Evolutionary conservation across 164 flowering plant genomes (phyloP), one percentile per base, ranked within the genome.

Genomic region (Paratinospora sagittata): DNA sequence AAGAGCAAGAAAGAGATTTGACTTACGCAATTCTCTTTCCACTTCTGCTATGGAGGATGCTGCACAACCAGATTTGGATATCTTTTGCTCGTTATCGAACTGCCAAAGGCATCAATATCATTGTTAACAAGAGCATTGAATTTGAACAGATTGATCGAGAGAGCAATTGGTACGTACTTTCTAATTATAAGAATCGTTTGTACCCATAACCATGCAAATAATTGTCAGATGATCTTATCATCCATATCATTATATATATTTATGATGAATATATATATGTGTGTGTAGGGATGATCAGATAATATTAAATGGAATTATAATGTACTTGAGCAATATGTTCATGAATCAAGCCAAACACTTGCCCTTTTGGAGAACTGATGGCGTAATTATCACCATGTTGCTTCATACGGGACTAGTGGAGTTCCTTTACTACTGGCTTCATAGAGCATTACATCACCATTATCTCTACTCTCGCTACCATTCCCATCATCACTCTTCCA

Each of bases 401-500:
- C n/a, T n/a, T n/a, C n/a, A n/a, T n/a, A n/a, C n/a, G n/a, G n/a
- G n/a, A n/a, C n/a, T n/a, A n/a, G n/a, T n/a, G n/a, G n/a, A n/a
- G n/a, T n/a, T n/a, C n/a, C n/a, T n/a, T n/a, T n/a, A n/a, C n/a
- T n/a, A n/a, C n/a, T n/a, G n/a, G n/a, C n/a, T n/a, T n/a, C n/a
- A n/a, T n/a, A n/a, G n/a, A n/a, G n/a, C n/a, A n/a, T n/a, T n/a
- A n/a, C 7, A 9, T 76, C 0, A 74, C 68, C 7, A 27, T 74
- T 55, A 49, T 83, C 82, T 85, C 34, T 85, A 82, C 79, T 72
- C 82, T n/a, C 84, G 83, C 62, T 85, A 82, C 68, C 89, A 85
- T 47, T 84, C 89, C 8, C 87, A 84, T 76, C 89, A 85, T 66
- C 89, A 85, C 68, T 76, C 85, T 65, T 84, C 88, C 19, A 76